A percentile compares a stretch with the other conserved stretches of the same genome.
Conservation (phyloP, 805 yeast species). For the Kazachstania psychrophila region DNA sequence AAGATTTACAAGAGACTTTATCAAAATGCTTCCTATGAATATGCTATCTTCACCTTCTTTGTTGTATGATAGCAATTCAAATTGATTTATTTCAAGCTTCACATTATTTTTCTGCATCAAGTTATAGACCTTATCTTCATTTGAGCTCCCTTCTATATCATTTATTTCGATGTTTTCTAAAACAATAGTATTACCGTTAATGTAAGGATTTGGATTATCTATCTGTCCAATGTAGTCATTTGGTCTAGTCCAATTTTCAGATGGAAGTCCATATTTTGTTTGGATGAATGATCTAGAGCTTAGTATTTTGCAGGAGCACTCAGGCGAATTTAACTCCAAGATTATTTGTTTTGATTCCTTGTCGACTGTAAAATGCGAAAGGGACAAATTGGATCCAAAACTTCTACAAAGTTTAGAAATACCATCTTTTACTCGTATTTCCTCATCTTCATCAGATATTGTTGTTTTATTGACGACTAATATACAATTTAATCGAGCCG, state of each 20-base stretch:
- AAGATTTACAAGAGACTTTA: neutral
- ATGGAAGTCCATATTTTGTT: conserved; percentile 6
- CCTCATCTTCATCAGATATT: neutral
- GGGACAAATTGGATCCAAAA: neutral
- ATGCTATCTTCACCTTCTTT: neutral
- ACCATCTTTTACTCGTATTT: conserved; percentile 6
- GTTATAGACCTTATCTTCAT: neutral
- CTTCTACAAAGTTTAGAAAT: conserved; percentile 4
- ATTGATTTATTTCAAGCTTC: no score
- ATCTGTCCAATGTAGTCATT: conserved; percentile 17
- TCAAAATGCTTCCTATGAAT: neutral
- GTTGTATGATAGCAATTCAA: no score
- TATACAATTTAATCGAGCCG: conserved; percentile 6
- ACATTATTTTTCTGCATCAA: no score
- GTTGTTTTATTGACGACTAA: conserved; percentile 1
- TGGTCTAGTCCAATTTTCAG: conserved; percentile 22
- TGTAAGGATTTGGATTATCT: conserved; percentile 13
- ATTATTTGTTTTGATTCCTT: conserved; percentile 3
- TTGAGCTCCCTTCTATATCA: neutral
- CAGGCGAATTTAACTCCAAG: conserved; percentile 13
- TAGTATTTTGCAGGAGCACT: conserved; percentile 16
- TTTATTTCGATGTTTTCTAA: conserved; percentile 7
- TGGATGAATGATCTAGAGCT: conserved; percentile 19
- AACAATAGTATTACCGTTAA: conserved; percentile 16
- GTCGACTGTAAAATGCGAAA: neutral